Percentiles rank a stretch among this genome's conserved stretches.
These are phyloP conservation scores for Pythium sp. DNA, from an alignment of 352 stramenopile genomes.

Conservation along the genomic window DNA sequence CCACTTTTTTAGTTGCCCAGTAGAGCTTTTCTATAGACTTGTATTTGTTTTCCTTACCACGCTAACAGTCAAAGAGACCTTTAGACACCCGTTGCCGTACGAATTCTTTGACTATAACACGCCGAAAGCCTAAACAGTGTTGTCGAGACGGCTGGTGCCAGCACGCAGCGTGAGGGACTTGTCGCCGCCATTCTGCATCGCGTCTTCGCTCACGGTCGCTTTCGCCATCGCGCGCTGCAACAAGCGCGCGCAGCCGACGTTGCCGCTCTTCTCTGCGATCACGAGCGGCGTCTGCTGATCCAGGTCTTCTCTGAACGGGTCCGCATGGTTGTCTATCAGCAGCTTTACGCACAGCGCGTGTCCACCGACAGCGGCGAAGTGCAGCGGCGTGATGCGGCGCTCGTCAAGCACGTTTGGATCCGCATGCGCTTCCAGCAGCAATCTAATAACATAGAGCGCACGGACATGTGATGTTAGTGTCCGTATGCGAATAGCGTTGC, in stretches of 20 bases:
- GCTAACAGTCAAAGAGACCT: neutral
- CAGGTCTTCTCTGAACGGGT: constrained; percentile 79
- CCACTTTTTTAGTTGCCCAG: neutral
- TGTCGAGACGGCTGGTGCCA: constrained; percentile 56
- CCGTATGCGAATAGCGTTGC: neutral
- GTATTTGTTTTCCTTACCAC: neutral
- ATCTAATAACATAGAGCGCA: constrained; percentile 13
- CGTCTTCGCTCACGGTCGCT: constrained; percentile 44
- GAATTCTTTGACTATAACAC: neutral
- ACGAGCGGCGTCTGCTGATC: constrained; percentile 67
- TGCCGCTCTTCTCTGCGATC: constrained; percentile 70
- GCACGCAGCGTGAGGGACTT: constrained; percentile 62
- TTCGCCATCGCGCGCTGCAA: constrained; percentile 81
- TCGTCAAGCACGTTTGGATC: constrained; percentile 77
- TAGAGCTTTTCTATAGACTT: constrained; percentile 4
- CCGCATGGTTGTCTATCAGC: constrained; percentile 72
- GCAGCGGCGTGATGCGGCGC: constrained; percentile 67
- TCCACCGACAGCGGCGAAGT: constrained; percentile 65
- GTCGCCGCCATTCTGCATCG: constrained; percentile 20
- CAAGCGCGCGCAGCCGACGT: constrained; percentile 70
- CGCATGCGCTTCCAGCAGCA: constrained; percentile 54
- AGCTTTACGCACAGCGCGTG: constrained; percentile 81
- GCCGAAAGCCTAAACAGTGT: constrained; percentile 46
- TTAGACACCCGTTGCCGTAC: neutral
- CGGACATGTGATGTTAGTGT: neutral